Base-by-base conservation (phyloP, 257 asterid species). In the Lycium barbarum region DNA sequence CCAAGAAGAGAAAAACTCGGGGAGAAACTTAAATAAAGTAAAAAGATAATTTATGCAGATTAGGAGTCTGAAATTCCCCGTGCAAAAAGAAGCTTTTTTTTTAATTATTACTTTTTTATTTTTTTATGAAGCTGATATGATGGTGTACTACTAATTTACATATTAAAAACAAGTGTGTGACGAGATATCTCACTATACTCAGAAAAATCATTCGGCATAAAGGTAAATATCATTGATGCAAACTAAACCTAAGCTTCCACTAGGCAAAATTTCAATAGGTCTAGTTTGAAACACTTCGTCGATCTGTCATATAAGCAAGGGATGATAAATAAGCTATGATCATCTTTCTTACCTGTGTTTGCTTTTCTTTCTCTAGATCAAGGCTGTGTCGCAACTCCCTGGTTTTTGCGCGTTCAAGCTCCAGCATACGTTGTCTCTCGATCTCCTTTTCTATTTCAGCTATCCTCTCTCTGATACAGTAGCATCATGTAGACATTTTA, bases 291-390 rank as follows among this genome's bases (percentile, higher is more conserved):
- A 74, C 45, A 74, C 61, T 74, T 20, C 2, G 22, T 14, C 49
- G 22, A 51, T 26, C 8, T 53, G 13, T 76, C 65, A 53, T 67
- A 67, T 76, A 26, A 51, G 45, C 62, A 26, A 51, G 63, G 45
- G 62, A 49, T 12, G 63, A 12, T 45, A 61, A 59, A 6, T 81
- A 35, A 61, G 73, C 84, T 61, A 43, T 51, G 22, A 26, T 61
- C 22, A 20, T 61, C 74, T 81, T 83, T 43, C 93, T 88, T 93
- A 89, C 99, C 98, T 96, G 99, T 59, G 94, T 88, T 87, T 91
- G 98, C 93, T 89, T 96, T 88, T 96, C 99, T 89, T 92, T 96
- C 96, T 96, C 99, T 87, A 96, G 88, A 57, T 96, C 99, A 90
- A 96, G 97, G 90, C 88, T 93, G 92, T 93, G 97, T 90, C 90